Evolutionary conservation across 768 basidiomycete genomes (phyloP).

Genomic region (Goffeauzyma gilvescens): DNA sequence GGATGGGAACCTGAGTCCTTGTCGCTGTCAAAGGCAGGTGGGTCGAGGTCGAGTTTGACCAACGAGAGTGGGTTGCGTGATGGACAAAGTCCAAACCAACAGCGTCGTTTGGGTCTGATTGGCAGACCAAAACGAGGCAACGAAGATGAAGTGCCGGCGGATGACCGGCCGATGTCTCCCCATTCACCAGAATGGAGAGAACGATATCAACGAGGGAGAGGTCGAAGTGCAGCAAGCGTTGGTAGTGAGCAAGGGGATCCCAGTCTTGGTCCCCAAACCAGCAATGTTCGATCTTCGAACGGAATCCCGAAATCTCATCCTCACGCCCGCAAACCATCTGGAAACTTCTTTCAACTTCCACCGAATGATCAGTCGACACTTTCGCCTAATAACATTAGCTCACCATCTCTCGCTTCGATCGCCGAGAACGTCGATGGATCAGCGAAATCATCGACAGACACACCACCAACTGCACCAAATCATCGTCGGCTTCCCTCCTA

Average conservation of each 20-base stretch:
- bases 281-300: neutral
- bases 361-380: neutral
- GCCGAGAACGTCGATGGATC: neutral
- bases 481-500: neutral
- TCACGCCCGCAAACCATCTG: constrained; percentile 31
- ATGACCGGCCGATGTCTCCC: neutral
- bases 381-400: neutral
- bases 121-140: neutral
- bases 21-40: neutral
- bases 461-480: neutral
- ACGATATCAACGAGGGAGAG: neutral
- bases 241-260: constrained; percentile 18
- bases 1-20: neutral
- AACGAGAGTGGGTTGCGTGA: neutral
- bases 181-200: neutral
- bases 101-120: neutral
- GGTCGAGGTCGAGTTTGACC: neutral
- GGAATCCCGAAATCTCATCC: constrained; percentile 23
- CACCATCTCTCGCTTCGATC: constrained; percentile 3
- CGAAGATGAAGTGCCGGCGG: neutral
- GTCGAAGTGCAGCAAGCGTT: constrained; percentile 18
- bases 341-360: neutral
- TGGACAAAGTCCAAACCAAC: neutral
- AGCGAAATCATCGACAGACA: constrained; percentile 1
- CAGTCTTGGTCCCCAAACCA: constrained; percentile 1